phyloP scores from a whole-genome alignment of 73 alveolate genomes.

The Paramecium primaurelia region DNA sequence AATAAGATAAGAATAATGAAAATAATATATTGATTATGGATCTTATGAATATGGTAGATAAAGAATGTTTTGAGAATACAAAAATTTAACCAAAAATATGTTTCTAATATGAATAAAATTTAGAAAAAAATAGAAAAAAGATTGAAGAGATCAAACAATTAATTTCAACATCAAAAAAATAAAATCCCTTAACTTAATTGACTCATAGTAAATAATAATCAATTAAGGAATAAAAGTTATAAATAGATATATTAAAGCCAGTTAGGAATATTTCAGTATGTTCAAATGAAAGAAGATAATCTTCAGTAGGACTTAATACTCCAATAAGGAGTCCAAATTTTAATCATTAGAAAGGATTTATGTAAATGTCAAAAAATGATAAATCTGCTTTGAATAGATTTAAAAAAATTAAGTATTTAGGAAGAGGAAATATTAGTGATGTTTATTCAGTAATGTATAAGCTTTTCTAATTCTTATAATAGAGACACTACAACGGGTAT shows the following conservation, averaged over 20 bases:
- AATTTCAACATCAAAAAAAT: neutral
- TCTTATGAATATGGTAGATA: neutral
- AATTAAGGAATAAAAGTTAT: neutral
- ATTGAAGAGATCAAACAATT: neutral
- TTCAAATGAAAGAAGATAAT: neutral
- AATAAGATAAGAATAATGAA: neutral
- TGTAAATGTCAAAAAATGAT: constrained; percentile 1
- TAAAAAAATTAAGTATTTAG: neutral
- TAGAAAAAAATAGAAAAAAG: neutral
- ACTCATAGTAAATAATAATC: neutral
- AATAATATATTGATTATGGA: neutral
- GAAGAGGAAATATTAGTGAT: constrained; percentile 32
- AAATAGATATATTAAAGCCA: neutral
- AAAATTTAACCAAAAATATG: neutral
- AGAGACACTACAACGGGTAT: neutral
- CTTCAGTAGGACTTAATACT: neutral
- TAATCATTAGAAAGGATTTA: neutral
- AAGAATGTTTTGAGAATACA: neutral
- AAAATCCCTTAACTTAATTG: neutral
- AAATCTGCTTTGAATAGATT: neutral
- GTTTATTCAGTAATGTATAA: constrained; percentile 6
- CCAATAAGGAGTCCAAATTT: neutral
- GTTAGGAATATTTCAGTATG: neutral
- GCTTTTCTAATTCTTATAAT: neutral
- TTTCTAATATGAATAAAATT: neutral